Percentiles rank a stretch among this genome's conserved stretches.
Conservation (phyloP, 495 filamentous ascomycete species). For the Neurospora terricola region DNA sequence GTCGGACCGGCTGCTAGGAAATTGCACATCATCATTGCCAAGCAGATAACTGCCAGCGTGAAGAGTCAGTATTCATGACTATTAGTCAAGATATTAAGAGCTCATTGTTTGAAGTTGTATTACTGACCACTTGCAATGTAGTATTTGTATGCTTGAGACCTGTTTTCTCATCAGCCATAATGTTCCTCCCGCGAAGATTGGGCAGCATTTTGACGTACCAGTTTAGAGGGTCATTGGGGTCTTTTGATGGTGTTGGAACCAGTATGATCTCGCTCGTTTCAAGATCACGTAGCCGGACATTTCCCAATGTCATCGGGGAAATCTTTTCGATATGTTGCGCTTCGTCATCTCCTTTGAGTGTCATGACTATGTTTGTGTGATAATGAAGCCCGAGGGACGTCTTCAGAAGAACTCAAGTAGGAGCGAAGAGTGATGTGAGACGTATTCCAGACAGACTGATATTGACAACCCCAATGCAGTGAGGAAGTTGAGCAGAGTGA, state of each 20-base stretch:
- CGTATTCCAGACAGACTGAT: no score
- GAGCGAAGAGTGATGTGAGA: background rate
- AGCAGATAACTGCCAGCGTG: slow-evolving; percentile 29
- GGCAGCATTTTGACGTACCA: slow-evolving; percentile 16
- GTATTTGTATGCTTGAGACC: slow-evolving; percentile 37
- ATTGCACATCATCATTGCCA: slow-evolving; percentile 46
- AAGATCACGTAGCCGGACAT: slow-evolving; percentile 37
- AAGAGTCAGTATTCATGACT: background rate
- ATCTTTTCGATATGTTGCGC: slow-evolving; percentile 8
- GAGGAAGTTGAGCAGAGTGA: background rate
- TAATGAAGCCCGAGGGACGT: background rate
- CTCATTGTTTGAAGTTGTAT: background rate
- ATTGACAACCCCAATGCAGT: background rate
- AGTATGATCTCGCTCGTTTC: slow-evolving; percentile 43
- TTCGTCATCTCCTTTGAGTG: slow-evolving; percentile 10
- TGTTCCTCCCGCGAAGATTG: background rate
- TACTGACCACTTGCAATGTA: slow-evolving; percentile 31
- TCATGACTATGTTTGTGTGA: slow-evolving; percentile 10
- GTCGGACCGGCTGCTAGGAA: slow-evolving; percentile 45
- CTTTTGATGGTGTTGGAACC: slow-evolving; percentile 46
- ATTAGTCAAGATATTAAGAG: background rate
- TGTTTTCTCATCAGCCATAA: slow-evolving; percentile 8
- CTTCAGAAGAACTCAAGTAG: background rate
- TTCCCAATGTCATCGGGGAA: slow-evolving; percentile 25
- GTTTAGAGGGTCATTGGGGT: slow-evolving; percentile 52